These are phyloP conservation scores for Chenopodium berlandieri DNA, from an alignment of 148 eudicot genomes.

Conservation along the genomic window DNA sequence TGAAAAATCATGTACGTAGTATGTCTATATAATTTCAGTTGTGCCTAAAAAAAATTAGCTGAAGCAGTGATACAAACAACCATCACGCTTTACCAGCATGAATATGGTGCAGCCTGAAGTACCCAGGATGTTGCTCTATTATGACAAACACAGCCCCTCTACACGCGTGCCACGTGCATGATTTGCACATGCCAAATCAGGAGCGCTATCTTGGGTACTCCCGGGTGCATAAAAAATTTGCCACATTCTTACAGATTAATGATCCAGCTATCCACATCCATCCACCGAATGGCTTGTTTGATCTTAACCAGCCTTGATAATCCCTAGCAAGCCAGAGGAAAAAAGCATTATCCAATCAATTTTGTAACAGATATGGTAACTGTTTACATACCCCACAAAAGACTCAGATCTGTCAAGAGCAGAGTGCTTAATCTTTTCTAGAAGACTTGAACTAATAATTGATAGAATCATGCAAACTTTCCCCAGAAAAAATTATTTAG, in stretches of 20 bases:
- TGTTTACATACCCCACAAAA: background rate
- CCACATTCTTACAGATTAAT: background rate
- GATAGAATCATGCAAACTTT: slow-evolving; percentile 3
- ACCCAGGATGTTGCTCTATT: background rate
- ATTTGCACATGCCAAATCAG: background rate
- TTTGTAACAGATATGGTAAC: background rate
- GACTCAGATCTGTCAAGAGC: background rate
- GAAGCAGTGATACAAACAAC: background rate
- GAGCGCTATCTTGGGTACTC: background rate
- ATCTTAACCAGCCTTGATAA: background rate
- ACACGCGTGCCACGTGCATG: background rate
- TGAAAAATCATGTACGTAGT: no score
- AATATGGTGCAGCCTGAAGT: background rate
- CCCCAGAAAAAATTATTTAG: background rate
- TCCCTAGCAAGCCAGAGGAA: background rate
- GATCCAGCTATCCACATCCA: background rate
- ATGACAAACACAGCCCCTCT: background rate
- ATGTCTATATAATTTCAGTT: background rate
- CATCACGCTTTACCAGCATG: background rate
- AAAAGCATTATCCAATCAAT: background rate
- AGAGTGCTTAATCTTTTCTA: background rate
- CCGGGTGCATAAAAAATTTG: background rate
- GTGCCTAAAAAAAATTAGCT: background rate
- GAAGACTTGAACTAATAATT: background rate
- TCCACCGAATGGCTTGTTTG: background rate